Evolutionary conservation across 176 grass and related monocot genomes (phyloP).

Genomic region (Triticum urartu): DNA sequence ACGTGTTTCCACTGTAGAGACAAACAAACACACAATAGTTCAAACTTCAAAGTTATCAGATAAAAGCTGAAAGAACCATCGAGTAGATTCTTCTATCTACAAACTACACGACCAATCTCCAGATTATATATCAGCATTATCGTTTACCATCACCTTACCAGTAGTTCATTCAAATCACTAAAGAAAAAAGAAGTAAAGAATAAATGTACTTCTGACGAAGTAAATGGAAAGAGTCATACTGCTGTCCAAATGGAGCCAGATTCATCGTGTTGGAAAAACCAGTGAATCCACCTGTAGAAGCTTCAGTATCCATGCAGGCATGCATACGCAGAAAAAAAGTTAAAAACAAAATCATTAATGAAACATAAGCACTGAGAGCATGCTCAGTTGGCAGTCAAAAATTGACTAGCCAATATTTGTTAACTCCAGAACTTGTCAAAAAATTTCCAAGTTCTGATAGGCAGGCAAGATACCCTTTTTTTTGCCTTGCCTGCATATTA

Average conservation of each 20-base stretch:
- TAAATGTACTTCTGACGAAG: conserved; percentile 17
- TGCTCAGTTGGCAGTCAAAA: not conserved
- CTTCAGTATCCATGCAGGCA: conserved; percentile 30
- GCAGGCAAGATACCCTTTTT: not conserved
- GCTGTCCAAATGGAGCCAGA: conserved; percentile 60
- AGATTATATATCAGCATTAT: not conserved
- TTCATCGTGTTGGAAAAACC: conserved; percentile 49
- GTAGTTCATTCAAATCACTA: not conserved
- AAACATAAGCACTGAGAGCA: not conserved
- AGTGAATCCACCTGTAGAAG: conserved; percentile 60
- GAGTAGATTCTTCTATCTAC: not conserved
- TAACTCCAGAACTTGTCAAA: not conserved
- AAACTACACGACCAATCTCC: not conserved
- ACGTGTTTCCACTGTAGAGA: not conserved
- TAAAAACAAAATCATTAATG: not conserved
- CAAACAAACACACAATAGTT: not conserved
- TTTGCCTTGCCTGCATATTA: not conserved
- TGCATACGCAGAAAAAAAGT: conserved; percentile 9
- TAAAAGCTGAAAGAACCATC: conserved; percentile 26
- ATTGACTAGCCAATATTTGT: not conserved
- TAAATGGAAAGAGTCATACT: conserved; percentile 54
- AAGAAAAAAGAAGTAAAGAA: not conserved
- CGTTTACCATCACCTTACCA: not conserved
- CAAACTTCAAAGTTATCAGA: not conserved
- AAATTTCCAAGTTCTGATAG: not conserved